Percentiles rank a stretch among this genome's conserved stretches.
Conservation (phyloP, 176 grass and related monocot genomes). For the Triticum urartu region DNA sequence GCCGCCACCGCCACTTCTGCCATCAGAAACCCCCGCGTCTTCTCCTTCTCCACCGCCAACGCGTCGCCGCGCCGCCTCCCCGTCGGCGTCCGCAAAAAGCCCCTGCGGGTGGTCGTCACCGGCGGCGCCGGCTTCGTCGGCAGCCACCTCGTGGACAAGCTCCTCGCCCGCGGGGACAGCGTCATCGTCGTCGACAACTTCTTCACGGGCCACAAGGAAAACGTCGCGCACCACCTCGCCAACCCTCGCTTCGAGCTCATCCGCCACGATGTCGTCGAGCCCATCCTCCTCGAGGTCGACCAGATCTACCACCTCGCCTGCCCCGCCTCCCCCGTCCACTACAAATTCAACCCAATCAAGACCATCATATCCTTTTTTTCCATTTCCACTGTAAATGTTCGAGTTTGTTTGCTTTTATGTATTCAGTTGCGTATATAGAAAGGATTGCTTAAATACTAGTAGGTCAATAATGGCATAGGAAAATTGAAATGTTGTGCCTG, state of each 20-base stretch:
- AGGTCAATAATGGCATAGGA: not conserved
- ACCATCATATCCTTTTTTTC: conserved; percentile 90
- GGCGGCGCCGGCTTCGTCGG: conserved; percentile 89
- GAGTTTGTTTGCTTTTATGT: not conserved
- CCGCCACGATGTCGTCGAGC: conserved; percentile 92
- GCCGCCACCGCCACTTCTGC: not conserved
- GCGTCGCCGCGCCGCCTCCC: conserved; percentile 59
- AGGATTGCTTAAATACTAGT: not conserved
- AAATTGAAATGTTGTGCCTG: conserved; percentile 7
- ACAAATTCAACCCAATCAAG: conserved; percentile 98
- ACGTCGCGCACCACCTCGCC: conserved; percentile 77
- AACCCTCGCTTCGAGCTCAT: conserved; percentile 89
- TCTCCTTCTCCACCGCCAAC: not conserved
- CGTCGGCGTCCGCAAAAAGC: conserved; percentile 51
- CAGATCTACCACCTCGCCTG: conserved; percentile 99
- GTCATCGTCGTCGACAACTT: conserved; percentile 98
- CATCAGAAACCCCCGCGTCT: not conserved
- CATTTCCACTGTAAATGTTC: not conserved
- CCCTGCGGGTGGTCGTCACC: conserved; percentile 74
- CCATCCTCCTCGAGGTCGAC: conserved; percentile 96
- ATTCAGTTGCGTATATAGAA: not conserved
- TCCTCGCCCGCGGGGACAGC: conserved; percentile 76
- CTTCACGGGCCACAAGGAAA: conserved; percentile 93
- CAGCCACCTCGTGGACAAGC: conserved; percentile 84
- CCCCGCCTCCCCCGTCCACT: conserved; percentile 91